Evolutionary conservation across 2,329 filamentous ascomycete species (phyloP).

Genomic region (Helotiales sp.): DNA sequence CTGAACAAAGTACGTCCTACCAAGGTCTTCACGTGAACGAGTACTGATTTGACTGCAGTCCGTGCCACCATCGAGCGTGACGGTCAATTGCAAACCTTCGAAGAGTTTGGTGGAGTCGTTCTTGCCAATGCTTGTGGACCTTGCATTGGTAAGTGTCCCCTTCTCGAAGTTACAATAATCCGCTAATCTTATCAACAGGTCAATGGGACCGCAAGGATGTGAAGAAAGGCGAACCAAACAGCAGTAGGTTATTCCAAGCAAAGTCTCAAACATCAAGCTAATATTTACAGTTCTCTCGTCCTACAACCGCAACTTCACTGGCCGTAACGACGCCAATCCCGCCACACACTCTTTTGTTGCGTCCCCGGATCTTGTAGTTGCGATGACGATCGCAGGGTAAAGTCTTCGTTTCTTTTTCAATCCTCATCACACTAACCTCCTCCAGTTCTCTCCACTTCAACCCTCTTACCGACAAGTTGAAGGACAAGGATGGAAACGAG

Average conservation of each 20-base stretch:
- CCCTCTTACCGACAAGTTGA: constrained; percentile 86
- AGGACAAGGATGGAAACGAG: constrained; percentile 94
- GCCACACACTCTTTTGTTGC: constrained; percentile 93
- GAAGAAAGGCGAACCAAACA: constrained; percentile 94
- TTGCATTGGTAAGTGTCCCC: too few relatives aligned
- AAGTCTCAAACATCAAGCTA: not conserved
- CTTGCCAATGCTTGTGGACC: constrained; percentile 65
- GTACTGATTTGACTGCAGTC: too few relatives aligned
- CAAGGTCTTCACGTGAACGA: too few relatives aligned
- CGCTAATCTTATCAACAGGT: constrained; percentile 89
- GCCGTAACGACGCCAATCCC: constrained; percentile 94
- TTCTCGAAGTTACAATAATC: constrained; percentile 66
- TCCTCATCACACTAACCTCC: too few relatives aligned
- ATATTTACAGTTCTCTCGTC: constrained; percentile 71
- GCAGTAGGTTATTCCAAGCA: constrained; percentile 45
- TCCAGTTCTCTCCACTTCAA: constrained; percentile 94
- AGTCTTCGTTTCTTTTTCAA: too few relatives aligned
- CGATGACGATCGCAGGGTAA: constrained; percentile 80
- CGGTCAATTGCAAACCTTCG: constrained; percentile 89
- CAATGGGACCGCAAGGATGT: constrained; percentile 96
- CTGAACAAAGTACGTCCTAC: constrained; percentile 83
- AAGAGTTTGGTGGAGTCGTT: constrained; percentile 93
- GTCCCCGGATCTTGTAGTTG: constrained; percentile 86
- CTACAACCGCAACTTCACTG: constrained; percentile 99
- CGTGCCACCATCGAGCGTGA: constrained; percentile 85